Evolutionary conservation across 148 eudicot species (phyloP).

Genomic region (Tetragonia tetragonoides): DNA sequence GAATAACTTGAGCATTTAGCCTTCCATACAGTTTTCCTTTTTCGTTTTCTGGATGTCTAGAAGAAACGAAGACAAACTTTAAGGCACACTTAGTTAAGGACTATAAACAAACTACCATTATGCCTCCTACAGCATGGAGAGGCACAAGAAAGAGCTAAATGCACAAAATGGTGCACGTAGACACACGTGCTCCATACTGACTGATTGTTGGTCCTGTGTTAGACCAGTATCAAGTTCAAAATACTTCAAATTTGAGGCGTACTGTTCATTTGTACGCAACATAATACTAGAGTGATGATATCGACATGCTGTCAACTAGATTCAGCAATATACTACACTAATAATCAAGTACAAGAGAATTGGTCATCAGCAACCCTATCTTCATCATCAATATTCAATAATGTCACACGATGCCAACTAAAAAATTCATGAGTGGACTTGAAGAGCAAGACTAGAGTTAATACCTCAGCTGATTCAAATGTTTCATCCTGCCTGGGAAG

Average conservation of each 20-base stretch:
- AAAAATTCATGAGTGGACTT: background rate
- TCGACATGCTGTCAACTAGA: background rate
- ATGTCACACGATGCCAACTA: background rate
- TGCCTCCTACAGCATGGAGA: background rate
- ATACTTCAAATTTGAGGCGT: background rate
- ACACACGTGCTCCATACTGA: background rate
- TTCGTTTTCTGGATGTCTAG: background rate
- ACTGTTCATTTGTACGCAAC: background rate
- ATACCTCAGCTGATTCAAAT: constrained; percentile 80
- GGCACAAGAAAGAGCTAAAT: background rate
- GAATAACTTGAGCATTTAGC: too few relatives aligned
- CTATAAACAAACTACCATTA: background rate
- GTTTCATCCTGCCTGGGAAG: constrained; percentile 61
- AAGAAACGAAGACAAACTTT: background rate
- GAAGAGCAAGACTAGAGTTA: background rate
- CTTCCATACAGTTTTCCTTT: too few relatives aligned
- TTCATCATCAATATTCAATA: constrained; percentile 6
- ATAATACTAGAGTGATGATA: too few relatives aligned
- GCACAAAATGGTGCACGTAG: background rate
- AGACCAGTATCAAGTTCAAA: background rate
- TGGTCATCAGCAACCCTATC: background rate
- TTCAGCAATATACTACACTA: background rate
- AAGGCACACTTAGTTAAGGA: background rate
- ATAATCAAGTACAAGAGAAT: background rate
- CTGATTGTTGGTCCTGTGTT: background rate